A percentile compares a stretch with the other conserved stretches of the same genome.
phyloP scores from a whole-genome alignment of 1,284 basidiomycete species.

The Hypsizygus ulmarius region DNA sequence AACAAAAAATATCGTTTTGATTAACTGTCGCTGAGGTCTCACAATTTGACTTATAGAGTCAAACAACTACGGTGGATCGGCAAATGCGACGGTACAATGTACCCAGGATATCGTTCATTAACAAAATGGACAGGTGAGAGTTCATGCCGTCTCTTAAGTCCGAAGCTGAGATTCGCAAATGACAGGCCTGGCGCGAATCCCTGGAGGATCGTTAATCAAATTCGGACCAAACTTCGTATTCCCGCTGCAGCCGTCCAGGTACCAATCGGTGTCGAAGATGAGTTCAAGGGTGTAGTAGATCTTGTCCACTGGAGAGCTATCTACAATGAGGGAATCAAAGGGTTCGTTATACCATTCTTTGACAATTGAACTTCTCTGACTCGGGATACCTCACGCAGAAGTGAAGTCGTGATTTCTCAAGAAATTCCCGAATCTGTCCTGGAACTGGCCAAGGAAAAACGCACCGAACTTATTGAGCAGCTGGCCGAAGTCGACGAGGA shows the following conservation, averaged over 20 bases:
- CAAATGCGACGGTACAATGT: constrained; percentile 98
- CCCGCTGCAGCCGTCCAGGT: constrained; percentile 95
- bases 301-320: constrained; percentile 93
- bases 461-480: constrained; percentile 90
- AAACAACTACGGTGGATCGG: constrained; percentile 98
- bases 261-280: constrained; percentile 91
- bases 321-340: constrained; percentile 94
- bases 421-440: constrained; percentile 83
- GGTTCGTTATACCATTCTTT: constrained; percentile 49
- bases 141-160: background rate
- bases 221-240: constrained; percentile 89
- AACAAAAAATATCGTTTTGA: background rate
- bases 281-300: constrained; percentile 90
- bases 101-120: constrained; percentile 95
- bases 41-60: constrained; percentile 56
- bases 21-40: background rate
- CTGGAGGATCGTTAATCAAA: constrained; percentile 92
- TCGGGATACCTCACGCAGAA: background rate
- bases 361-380: background rate
- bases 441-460: constrained; percentile 77
- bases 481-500: constrained; percentile 96
- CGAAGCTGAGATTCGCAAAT: constrained; percentile 6
- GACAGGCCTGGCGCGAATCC: constrained; percentile 93
- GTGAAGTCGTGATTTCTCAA: constrained; percentile 76
- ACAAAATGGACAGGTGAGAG: constrained; percentile 94